Base-by-base conservation (phyloP, 176 grass and related monocot genomes). In the Phoenix roebelenii region DNA sequence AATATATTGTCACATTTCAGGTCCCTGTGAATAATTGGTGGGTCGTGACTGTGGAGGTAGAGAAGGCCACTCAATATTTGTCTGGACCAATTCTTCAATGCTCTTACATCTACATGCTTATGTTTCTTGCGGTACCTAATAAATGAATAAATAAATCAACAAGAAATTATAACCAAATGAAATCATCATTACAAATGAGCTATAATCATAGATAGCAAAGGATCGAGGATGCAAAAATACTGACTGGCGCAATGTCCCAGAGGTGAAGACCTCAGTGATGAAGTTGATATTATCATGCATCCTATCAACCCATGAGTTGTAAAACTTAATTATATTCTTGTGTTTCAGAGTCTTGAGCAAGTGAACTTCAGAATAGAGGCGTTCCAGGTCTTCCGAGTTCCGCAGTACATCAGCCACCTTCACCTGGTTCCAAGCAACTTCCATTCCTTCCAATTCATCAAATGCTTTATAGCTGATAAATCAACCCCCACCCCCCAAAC, bases 1-100 rank as follows among this genome's bases (percentile, higher is more conserved):
- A 90, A 90, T 65, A 90, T 90, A 25, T 90, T 90, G 35, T 90
- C 87, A 0, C 87, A 85, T 67, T 90, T 90, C 58, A 90, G 69
- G 18, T 90, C 87, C 69, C 87, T 68, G 19, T 89, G 86, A 28
- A 89, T 89, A 25, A 85, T 76, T 20, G 86, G 87, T 29, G 87
- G 87, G 58, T 90, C 82, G n/a, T 90, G 82, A 69, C 82, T 82
- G 14, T 90, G 87, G 23, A 90, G 82, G 64, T 90, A 90, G 50
- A 79, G 53, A 69, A 90, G 78, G 66, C 87, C 87, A 58, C 78
- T 82, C 67, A 90, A 79, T 48, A 90, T 90, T 69, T 90, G 87
- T 44, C 75, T 82, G 53, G 87, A 90, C 87, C 87, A 90, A 65
- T 90, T 85, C 72, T 90, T 90, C 63, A 90, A 61, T 57, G 87